Evolutionary conservation across 768 basidiomycete genomes (phyloP).

Genomic region (Agrocybe pediades): DNA sequence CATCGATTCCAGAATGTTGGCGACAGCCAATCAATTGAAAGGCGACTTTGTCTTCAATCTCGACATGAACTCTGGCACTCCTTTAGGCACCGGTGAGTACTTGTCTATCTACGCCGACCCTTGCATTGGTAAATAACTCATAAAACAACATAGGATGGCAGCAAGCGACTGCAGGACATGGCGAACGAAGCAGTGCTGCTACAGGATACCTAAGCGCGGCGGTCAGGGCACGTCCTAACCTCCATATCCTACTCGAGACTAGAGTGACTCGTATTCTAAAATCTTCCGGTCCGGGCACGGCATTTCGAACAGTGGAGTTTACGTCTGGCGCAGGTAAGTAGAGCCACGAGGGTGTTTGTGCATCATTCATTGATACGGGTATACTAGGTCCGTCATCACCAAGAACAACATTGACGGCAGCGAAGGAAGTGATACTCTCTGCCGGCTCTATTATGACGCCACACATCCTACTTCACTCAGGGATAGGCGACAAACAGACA

Average conservation of each 20-base stretch:
- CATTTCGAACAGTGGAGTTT: conserved; percentile 8
- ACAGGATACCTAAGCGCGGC: conserved; percentile 27
- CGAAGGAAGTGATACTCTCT: conserved; percentile 21
- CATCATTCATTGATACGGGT: background rate
- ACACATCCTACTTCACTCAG: conserved; percentile 28
- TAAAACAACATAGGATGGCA: conserved; percentile 8
- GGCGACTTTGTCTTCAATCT: conserved; percentile 29
- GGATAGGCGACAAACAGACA: conserved; percentile 26
- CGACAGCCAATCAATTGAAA: conserved; percentile 33
- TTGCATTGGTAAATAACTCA: background rate
- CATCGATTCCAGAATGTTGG: conserved; percentile 28
- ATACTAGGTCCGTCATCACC: background rate
- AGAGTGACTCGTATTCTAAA: conserved; percentile 27
- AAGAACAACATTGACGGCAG: conserved; percentile 2
- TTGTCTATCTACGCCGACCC: conserved; percentile 14
- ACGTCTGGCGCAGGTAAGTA: conserved; percentile 2
- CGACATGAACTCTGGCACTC: conserved; percentile 29
- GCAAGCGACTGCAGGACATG: conserved; percentile 25
- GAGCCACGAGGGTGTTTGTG: background rate
- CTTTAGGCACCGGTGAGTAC: conserved; percentile 27
- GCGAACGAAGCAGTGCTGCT: conserved; percentile 31
- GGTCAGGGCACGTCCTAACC: conserved; percentile 26
- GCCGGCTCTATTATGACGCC: conserved; percentile 33
- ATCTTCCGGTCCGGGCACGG: background rate
- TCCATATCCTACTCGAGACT: conserved; percentile 31